Evolutionary conservation across 305 asterid genomes (phyloP).

Genomic region (Rubia peregrina): DNA sequence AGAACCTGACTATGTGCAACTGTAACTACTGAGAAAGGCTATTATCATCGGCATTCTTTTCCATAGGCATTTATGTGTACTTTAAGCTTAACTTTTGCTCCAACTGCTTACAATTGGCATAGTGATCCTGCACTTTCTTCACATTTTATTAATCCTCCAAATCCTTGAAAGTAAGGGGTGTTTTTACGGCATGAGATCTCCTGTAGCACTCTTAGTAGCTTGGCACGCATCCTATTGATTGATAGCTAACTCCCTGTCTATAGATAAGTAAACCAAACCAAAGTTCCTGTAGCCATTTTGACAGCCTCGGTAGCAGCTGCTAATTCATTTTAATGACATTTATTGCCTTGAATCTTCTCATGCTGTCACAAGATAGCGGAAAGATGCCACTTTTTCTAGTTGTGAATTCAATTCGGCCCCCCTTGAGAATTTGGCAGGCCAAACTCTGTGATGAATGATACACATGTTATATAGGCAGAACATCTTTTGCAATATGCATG

Average conservation of each 20-base stretch:
- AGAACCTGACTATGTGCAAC: no score
- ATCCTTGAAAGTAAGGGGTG: no score
- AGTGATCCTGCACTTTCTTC: no score
- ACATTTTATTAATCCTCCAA: no score
- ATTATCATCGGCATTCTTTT: no score
- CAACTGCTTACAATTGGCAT: no score
- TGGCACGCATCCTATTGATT: no score
- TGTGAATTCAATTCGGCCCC: background rate
- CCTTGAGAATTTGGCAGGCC: constrained; percentile 12
- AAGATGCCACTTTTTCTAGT: background rate
- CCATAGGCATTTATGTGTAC: no score
- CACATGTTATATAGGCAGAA: background rate
- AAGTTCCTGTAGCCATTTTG: background rate
- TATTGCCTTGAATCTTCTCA: background rate
- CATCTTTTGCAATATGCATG: background rate
- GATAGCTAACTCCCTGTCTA: background rate
- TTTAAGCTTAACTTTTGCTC: background rate
- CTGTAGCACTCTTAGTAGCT: no score
- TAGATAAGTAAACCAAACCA: background rate
- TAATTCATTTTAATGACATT: background rate
- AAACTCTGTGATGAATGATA: constrained; percentile 3
- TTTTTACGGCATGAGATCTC: no score
- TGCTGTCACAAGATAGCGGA: background rate
- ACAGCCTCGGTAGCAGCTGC: background rate
- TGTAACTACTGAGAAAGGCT: no score